Conservation (phyloP, 495 filamentous ascomycete genomes). For the Podospora comata region DNA sequence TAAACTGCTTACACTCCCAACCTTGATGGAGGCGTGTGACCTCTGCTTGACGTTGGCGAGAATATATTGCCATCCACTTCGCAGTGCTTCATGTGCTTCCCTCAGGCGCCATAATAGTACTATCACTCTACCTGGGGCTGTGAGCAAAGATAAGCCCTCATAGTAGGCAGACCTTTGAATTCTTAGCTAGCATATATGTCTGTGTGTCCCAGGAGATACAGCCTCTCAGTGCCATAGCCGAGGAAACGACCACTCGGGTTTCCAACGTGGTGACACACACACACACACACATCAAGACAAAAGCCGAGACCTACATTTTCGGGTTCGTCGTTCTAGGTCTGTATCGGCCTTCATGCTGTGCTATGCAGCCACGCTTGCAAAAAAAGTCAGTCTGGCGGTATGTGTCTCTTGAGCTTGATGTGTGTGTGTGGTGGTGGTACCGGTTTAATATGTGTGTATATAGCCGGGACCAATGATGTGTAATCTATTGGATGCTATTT, state of each 20-base stretch:
- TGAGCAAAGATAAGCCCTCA: neutral
- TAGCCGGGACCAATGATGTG: conserved; percentile 23
- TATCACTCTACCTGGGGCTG: neutral
- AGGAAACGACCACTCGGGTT: neutral
- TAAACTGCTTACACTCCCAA: neutral
- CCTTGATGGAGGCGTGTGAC: conserved; percentile 2
- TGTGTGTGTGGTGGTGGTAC: conserved; percentile 19
- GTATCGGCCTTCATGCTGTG: neutral
- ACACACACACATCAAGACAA: neutral
- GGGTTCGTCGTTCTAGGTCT: neutral
- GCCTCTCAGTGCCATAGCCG: neutral
- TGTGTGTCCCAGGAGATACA: neutral
- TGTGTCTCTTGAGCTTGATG: neutral
- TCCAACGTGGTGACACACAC: neutral
- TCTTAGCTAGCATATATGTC: neutral
- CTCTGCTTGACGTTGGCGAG: conserved; percentile 15
- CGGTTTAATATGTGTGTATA: conserved; percentile 27
- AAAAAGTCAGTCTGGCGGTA: neutral
- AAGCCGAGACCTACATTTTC: neutral
- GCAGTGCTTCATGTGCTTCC: neutral
- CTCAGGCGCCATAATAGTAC: neutral
- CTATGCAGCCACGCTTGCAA: neutral
- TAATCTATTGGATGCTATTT: conserved; percentile 35
- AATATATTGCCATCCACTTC: conserved; percentile 23
- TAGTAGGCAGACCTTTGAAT: no score